Evolutionary conservation across 140 eudicot species (phyloP).

Genomic region (Senecio squalidus): DNA sequence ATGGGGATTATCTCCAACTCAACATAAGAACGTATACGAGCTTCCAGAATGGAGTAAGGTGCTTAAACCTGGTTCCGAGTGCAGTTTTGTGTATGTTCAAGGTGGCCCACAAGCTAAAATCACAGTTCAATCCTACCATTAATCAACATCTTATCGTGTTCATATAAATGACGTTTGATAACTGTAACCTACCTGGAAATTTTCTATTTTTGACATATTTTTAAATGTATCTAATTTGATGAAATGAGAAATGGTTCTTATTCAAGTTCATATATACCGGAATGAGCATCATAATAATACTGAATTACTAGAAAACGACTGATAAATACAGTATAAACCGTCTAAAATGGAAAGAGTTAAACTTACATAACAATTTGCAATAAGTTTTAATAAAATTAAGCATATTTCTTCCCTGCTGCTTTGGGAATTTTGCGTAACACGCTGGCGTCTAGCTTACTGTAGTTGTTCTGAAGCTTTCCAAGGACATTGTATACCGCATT

Average conservation of each 20-base stretch:
- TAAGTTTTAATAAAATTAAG: constrained; percentile 20
- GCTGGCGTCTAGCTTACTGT: constrained; percentile 51
- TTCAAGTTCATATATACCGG: constrained; percentile 13
- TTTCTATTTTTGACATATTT: constrained; percentile 31
- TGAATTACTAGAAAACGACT: constrained; percentile 13
- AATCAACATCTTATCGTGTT: constrained; percentile 10
- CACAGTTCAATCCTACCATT: constrained; percentile 63
- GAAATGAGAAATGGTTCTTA: constrained; percentile 23
- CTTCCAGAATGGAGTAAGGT: constrained; percentile 67
- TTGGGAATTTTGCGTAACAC: constrained; percentile 63
- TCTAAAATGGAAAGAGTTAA: constrained; percentile 17
- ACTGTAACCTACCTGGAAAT: constrained; percentile 24
- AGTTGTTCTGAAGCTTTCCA: constrained; percentile 45
- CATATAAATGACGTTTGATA: constrained; percentile 10
- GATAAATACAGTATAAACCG: constrained; percentile 24
- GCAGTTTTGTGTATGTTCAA: constrained; percentile 75
- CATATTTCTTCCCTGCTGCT: constrained; percentile 46
- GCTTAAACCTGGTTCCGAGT: constrained; percentile 58
- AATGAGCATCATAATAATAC: constrained; percentile 16
- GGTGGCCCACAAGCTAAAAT: constrained; percentile 97
- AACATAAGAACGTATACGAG: constrained; percentile 50
- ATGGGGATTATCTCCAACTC: constrained; percentile 71
- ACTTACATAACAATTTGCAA: constrained; percentile 12
- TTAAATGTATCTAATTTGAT: constrained; percentile 23
- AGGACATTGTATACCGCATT: constrained; percentile 37